Base-by-base conservation (phyloP, 129 eudicot genomes). In the Helichrysum umbraculigerum region DNA sequence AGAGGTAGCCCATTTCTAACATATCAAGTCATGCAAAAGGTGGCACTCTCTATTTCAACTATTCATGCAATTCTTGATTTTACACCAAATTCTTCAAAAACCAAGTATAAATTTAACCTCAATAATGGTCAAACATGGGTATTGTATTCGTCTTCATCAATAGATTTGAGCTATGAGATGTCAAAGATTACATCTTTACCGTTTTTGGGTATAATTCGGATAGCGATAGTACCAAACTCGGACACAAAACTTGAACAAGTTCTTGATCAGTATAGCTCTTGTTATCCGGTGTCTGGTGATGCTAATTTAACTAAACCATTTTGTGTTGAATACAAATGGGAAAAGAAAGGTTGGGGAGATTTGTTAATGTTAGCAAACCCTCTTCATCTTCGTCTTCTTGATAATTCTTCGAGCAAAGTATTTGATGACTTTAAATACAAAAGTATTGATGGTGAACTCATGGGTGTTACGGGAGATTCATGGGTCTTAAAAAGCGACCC, bases 391-490 rank as follows among this genome's bases (percentile, higher is more conserved):
- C 71, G 42, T 63, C 88, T 93, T 63, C 87, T 93, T 44, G 81
- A 89, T 56, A 79, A 72, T 63, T 22, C 85, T 57, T 82, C 86
- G 4, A 29, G 62, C 28, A 73, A 74, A 28, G 84, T 93, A 22
- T 79, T 93, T 71, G 87, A 91, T 50, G 88, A 85, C 52, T 84
- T 86, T 19, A 90, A 79, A 82, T 93, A 91, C 83, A 84, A 86
- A 15, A 87, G 96, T 60, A 84, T 93, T 52, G 98, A 93, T 84
- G 98, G 98, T 22, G 98, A 93, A 22, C 98, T 93, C 41, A 96
- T 91, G 50, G 97, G 98, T 42, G 87, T 93, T 64, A 84, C 80
- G 62, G 98, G 96, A 30, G 90, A 91, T 81, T 88, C 96, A 11
- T 93, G 98, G 98, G 75, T 68, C 33, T 73, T 93, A 82, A 85